These are phyloP conservation scores for Ceratobasidium theobromae DNA, from an alignment of 1,284 basidiomycete genomes.

Conservation along the genomic window DNA sequence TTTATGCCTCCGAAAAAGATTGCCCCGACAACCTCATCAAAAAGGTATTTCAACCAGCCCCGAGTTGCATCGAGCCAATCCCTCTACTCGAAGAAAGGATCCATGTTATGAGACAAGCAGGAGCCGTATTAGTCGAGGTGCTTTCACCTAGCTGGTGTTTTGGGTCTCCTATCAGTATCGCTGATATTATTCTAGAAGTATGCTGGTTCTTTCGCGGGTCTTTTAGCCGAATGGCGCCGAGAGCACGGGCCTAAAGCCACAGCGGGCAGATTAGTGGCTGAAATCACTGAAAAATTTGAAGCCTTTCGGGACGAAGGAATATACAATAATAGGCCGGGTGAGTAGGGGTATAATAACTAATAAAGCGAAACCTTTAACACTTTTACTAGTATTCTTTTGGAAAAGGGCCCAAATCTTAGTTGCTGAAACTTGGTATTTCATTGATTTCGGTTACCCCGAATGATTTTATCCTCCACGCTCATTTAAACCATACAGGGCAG, in stretches of 20 bases:
- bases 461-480: too few species aligned
- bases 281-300: slow-evolving; percentile 68
- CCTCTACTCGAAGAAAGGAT: slow-evolving; percentile 70
- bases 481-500: slow-evolving; percentile 40
- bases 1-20: slow-evolving; percentile 64
- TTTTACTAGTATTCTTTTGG: slow-evolving; percentile 65
- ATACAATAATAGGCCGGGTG: slow-evolving; percentile 60
- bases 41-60: slow-evolving; percentile 63
- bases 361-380: background rate
- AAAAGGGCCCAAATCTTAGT: slow-evolving; percentile 84
- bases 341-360: slow-evolving; percentile 32
- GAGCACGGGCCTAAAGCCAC: slow-evolving; percentile 56
- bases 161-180: background rate
- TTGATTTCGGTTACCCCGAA: background rate
- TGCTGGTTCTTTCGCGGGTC: slow-evolving; percentile 66
- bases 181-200: slow-evolving; percentile 52
- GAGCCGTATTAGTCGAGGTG: slow-evolving; percentile 64
- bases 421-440: slow-evolving; percentile 77
- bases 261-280: slow-evolving; percentile 68
- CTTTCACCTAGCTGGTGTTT: background rate
- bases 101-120: slow-evolving; percentile 69
- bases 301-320: slow-evolving; percentile 70
- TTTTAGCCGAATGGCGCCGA: slow-evolving; percentile 62
- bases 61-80: slow-evolving; percentile 58
- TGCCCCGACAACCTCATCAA: slow-evolving; percentile 68